Conservation (phyloP, 768 basidiomycete species). For the Lactarius hatsudake region DNA sequence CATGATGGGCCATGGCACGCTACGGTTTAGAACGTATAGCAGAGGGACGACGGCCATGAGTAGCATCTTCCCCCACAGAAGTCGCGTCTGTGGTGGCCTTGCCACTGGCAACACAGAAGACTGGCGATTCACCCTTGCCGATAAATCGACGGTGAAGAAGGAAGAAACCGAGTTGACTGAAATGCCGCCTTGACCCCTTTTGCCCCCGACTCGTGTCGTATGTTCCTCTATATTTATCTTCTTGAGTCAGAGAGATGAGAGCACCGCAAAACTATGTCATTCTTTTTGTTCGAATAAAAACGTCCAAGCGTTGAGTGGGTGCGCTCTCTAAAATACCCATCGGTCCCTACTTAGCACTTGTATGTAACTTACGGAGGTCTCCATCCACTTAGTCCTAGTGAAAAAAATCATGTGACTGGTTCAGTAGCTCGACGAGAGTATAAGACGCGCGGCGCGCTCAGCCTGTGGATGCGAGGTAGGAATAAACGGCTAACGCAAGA, state of each 20-base stretch:
- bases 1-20: not conserved
- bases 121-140: not conserved
- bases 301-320: too few species aligned
- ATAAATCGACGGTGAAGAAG: not conserved
- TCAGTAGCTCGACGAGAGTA: not conserved
- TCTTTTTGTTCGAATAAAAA: not conserved
- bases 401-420: not conserved
- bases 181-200: not conserved
- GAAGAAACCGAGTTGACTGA: not conserved
- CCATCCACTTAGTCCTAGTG: too few species aligned
- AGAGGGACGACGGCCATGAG: too few species aligned
- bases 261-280: not conserved
- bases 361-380: too few species aligned
- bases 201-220: not conserved
- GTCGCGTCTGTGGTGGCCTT: not conserved
- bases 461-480: constrained; percentile 4
- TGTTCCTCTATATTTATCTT: not conserved
- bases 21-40: not conserved
- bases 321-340: too few species aligned
- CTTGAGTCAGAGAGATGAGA: not conserved
- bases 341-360: too few species aligned
- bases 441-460: not conserved
- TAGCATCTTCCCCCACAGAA: not conserved
- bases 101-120: not conserved
- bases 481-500: not conserved